Percentiles rank a stretch among this genome's conserved stretches.
Evolutionary conservation across 164 flowering plant species (phyloP).

Genomic region (Euptelea pleiosperma): DNA sequence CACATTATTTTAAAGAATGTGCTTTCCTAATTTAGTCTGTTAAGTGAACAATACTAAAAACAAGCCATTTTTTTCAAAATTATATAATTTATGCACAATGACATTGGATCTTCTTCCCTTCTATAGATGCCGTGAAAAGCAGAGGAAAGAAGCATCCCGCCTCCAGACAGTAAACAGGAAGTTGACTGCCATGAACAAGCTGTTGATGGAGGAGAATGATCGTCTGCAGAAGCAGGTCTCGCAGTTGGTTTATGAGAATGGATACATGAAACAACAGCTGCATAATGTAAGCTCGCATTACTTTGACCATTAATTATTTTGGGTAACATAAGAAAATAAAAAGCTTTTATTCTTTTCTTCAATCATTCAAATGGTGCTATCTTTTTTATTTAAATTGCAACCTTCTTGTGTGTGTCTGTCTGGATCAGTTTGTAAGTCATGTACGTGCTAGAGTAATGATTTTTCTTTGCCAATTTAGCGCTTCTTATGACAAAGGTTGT

Average conservation of each 20-base stretch:
- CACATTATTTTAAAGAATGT: too few species aligned
- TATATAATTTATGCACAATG: too few species aligned
- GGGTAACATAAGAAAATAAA: too few species aligned
- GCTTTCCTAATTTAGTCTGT: too few species aligned
- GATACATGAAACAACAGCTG: slow-evolving; percentile 66
- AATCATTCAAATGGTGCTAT: not conserved
- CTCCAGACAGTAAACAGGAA: slow-evolving; percentile 78
- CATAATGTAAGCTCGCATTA: slow-evolving; percentile 41
- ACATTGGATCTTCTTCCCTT: not conserved
- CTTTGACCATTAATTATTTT: not conserved
- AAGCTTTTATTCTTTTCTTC: not conserved
- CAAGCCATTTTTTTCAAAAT: too few species aligned
- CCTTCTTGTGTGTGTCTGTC: too few species aligned
- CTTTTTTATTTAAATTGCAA: not conserved
- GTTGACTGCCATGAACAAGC: slow-evolving; percentile 85
- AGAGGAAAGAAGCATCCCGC: slow-evolving; percentile 76
- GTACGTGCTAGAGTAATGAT: too few species aligned
- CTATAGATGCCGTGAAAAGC: slow-evolving; percentile 89
- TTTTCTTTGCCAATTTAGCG: too few species aligned
- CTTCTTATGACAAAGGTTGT: too few species aligned
- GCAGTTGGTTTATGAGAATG: slow-evolving; percentile 74
- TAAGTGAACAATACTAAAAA: too few species aligned
- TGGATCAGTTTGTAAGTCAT: too few species aligned
- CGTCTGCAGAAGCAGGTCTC: slow-evolving; percentile 90
- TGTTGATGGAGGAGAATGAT: slow-evolving; percentile 92